Percentiles rank a stretch among this genome's conserved stretches.
These are phyloP conservation scores for Anisodus tanguticus DNA, from an alignment of 257 asterid genomes.

Conservation along the genomic window DNA sequence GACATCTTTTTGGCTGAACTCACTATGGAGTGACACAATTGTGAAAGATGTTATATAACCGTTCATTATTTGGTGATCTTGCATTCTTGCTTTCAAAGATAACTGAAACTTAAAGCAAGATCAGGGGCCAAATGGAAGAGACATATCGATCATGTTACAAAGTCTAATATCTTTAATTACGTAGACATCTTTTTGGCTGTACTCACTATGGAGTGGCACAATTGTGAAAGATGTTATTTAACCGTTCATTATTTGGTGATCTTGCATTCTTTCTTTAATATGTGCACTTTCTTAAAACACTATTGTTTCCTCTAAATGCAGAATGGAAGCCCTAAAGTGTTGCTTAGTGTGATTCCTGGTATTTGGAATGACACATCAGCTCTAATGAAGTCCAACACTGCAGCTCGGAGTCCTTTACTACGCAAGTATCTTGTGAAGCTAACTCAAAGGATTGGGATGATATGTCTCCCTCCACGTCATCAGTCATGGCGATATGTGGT, in stretches of 20 bases:
- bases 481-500: constrained; percentile 95
- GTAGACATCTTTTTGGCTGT: not conserved
- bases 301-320: constrained; percentile 43
- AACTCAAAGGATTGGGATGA: constrained; percentile 83
- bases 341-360: constrained; percentile 67
- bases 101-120: not conserved
- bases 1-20: constrained; percentile 13
- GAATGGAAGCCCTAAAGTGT: constrained; percentile 74
- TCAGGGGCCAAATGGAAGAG: not conserved
- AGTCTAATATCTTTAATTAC: not conserved
- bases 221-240: not conserved
- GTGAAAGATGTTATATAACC: not conserved
- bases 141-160: not conserved
- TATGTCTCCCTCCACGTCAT: constrained; percentile 78
- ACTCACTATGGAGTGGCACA: not conserved
- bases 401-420: constrained; percentile 87
- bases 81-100: not conserved
- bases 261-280: constrained; percentile 8
- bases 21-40: not conserved
- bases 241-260: constrained; percentile 1
- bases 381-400: constrained; percentile 68
- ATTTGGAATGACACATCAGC: constrained; percentile 73
- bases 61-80: constrained; percentile 17
- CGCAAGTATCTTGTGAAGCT: constrained; percentile 90
- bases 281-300: not conserved